Base-by-base conservation (phyloP, 345 rosid species). In the Eucalyptus lansdowneana region DNA sequence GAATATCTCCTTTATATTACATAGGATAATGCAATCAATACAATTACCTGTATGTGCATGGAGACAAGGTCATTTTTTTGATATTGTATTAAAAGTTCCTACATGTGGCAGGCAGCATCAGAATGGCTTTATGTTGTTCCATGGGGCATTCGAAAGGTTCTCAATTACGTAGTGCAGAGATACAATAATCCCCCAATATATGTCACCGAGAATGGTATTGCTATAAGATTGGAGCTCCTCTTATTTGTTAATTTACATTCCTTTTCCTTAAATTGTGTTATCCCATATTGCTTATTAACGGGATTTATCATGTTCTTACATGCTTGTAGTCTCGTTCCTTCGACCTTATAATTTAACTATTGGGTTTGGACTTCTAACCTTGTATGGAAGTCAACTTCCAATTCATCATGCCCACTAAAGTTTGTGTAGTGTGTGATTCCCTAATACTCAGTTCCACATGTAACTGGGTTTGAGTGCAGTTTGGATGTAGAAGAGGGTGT, bases 51-150 rank as follows among this genome's bases (percentile, higher is more conserved):
- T 40, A 21, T 40, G 83, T 76, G 47, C 83, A 21, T 4, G n/a
- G 37, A 67, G 29, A 49, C 80, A 67, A 6, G 8, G 47, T 62
- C 87, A 53, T 88, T n/a, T 34, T 53, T 81, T 62, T 53, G 58
- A 80, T 87, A 27, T 88, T 72, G 86, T 53, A 65, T 42, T 50
- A 25, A 50, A 9, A 58, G 29, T 86, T 86, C 21, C 40, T 54
- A 51, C 87, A 86, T 9, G 25, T 92, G 88, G 88, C 96, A 97
- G 99, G 98, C 97, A 88, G 99, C 99, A 87, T 97, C 99, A 10
- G 97, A 94, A 80, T 97, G 99, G 99, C 98, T 96, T 76, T 96
- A 93, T 69, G 89, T 94, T 91, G 98, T 96, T 92, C 99, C 99
- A 76, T 97, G 98, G 98, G 99, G 99, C 91, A 92, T 97, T 87